Conservation (phyloP, 176 grass and related monocot genomes). For the Juncus effusus region DNA sequence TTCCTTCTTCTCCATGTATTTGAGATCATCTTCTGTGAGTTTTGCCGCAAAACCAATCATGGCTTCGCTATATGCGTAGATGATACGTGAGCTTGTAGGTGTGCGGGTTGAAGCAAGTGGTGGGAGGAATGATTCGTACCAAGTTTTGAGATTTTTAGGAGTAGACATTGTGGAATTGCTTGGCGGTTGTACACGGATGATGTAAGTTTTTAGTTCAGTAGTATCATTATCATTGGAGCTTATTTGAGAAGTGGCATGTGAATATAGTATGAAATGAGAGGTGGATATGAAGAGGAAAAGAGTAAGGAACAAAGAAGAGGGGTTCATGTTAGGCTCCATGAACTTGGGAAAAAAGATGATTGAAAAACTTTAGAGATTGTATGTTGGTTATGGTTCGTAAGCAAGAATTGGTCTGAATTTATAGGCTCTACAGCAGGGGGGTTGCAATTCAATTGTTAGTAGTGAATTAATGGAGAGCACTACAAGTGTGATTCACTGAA, state of each 20-base stretch:
- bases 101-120: not conserved
- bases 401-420: not conserved
- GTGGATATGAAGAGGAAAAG: slow-evolving; percentile 14
- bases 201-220: slow-evolving; percentile 17
- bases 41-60: slow-evolving; percentile 37
- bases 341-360: not conserved
- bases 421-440: not conserved
- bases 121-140: slow-evolving; percentile 54
- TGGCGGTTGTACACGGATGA: slow-evolving; percentile 30
- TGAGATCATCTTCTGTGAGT: slow-evolving; percentile 26
- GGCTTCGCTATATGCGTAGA: slow-evolving; percentile 43
- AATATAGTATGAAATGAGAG: not conserved
- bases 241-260: not conserved
- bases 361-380: not conserved
- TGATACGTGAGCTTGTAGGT: not conserved
- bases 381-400: not conserved
- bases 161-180: not conserved
- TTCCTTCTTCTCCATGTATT: slow-evolving; percentile 27
- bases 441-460: not conserved
- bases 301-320: not conserved
- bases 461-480: not conserved
- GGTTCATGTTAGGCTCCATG: not conserved
- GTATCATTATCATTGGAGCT: not conserved
- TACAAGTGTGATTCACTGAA: not conserved
- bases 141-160: slow-evolving; percentile 19